Percentiles rank a stretch among this genome's conserved stretches.
Evolutionary conservation across 2,329 filamentous ascomycete species (phyloP).

Genomic region (Taxawa tesnikishii): DNA sequence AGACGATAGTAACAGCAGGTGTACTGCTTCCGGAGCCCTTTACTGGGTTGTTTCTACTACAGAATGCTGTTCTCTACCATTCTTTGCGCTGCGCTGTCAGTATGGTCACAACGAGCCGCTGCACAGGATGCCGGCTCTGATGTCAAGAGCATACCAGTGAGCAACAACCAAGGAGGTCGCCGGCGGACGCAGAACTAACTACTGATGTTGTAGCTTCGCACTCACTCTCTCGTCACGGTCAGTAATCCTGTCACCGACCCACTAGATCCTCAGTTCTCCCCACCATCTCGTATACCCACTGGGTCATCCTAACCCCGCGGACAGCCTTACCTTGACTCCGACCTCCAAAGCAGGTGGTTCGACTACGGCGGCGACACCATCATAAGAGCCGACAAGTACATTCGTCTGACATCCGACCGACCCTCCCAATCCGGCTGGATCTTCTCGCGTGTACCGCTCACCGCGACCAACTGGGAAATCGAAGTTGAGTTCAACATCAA

Average conservation of each 20-base stretch:
- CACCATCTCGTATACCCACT: background rate
- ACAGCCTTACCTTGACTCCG: slow-evolving; percentile 91
- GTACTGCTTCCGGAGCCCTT: no score
- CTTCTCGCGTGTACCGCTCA: slow-evolving; percentile 86
- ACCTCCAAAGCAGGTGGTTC: slow-evolving; percentile 97
- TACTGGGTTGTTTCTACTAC: no score
- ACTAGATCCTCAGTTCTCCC: slow-evolving; percentile 2
- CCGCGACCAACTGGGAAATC: slow-evolving; percentile 97
- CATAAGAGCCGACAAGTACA: slow-evolving; percentile 65
- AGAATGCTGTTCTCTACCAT: slow-evolving; percentile 4
- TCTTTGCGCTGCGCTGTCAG: slow-evolving; percentile 15
- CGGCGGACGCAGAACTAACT: background rate
- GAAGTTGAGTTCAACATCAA: slow-evolving; percentile 92
- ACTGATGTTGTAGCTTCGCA: slow-evolving; percentile 14
- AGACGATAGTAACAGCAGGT: no score
- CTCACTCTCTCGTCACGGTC: slow-evolving; percentile 20
- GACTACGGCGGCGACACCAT: slow-evolving; percentile 96
- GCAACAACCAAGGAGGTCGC: background rate
- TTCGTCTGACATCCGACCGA: slow-evolving; percentile 81
- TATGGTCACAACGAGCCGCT: slow-evolving; percentile 12
- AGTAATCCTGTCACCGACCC: slow-evolving; percentile 2
- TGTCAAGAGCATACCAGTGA: slow-evolving; percentile 19
- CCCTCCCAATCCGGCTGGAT: slow-evolving; percentile 88
- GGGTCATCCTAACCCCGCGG: no score
- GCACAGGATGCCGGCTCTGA: slow-evolving; percentile 16